phyloP scores from a whole-genome alignment of 176 grass and related monocot genomes.

The Calamus simplicifolius region DNA sequence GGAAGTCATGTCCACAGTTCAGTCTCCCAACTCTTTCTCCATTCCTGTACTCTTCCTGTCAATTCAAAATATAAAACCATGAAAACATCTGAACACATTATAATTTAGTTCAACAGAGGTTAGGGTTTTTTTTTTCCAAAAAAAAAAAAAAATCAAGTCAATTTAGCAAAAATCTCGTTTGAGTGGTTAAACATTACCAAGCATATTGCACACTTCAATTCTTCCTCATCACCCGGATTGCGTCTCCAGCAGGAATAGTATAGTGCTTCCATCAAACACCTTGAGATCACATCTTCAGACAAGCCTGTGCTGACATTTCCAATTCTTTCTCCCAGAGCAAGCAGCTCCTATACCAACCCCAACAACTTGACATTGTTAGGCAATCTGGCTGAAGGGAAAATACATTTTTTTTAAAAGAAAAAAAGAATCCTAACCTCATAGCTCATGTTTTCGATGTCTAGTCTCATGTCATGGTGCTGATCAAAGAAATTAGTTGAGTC shows the following conservation, averaged over 20 bases:
- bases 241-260: conserved; percentile 28
- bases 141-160: too few relatives aligned
- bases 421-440: conserved; percentile 60
- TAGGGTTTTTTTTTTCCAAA: too few relatives aligned
- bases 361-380: too few relatives aligned
- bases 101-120: too few relatives aligned
- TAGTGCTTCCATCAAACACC: conserved; percentile 55
- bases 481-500: conserved; percentile 46
- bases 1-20: conserved; percentile 70
- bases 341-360: conserved; percentile 46
- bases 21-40: conserved; percentile 44
- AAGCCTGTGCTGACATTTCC: conserved; percentile 66
- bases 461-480: conserved; percentile 65
- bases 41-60: conserved; percentile 70
- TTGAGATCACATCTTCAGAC: conserved; percentile 42
- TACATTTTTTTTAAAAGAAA: background rate
- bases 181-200: conserved; percentile 37
- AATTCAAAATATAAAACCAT: background rate
- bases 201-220: conserved; percentile 63
- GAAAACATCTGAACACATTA: too few relatives aligned
- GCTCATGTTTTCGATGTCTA: conserved; percentile 84
- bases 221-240: conserved; percentile 29
- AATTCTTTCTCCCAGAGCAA: conserved; percentile 81
- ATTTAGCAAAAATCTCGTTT: too few relatives aligned
- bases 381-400: background rate